phyloP scores from a whole-genome alignment of 805 yeast genomes.

The Kuraishia borneana region DNA sequence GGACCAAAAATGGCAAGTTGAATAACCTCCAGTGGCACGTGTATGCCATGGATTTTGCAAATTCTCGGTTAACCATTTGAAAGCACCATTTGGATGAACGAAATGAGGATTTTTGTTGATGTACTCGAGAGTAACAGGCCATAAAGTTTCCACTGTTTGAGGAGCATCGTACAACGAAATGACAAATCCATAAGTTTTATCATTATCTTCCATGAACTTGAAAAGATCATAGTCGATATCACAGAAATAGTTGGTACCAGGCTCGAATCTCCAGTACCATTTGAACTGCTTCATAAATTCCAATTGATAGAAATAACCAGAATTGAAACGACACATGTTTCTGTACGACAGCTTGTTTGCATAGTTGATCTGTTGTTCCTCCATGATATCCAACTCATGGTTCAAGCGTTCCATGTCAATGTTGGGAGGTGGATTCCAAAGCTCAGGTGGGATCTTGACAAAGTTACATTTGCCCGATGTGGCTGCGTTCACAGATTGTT shows the following conservation, averaged over 20 bases:
- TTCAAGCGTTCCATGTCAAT: slow-evolving; percentile 30
- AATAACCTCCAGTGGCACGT: slow-evolving; percentile 41
- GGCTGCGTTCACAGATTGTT: slow-evolving; percentile 25
- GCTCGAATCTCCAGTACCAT: slow-evolving; percentile 93
- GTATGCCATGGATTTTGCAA: slow-evolving; percentile 42
- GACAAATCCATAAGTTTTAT: slow-evolving; percentile 67
- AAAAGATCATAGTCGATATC: slow-evolving; percentile 73
- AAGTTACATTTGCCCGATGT: slow-evolving; percentile 17
- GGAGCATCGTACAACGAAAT: slow-evolving; percentile 58
- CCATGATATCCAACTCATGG: slow-evolving; percentile 11
- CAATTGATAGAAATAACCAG: slow-evolving; percentile 77
- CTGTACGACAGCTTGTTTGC: slow-evolving; percentile 71
- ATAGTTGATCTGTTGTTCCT: slow-evolving; percentile 46
- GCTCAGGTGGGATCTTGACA: slow-evolving; percentile 23
- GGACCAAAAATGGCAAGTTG: slow-evolving; percentile 84
- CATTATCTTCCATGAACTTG: slow-evolving; percentile 68
- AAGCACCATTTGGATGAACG: slow-evolving; percentile 47
- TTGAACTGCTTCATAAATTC: slow-evolving; percentile 55
- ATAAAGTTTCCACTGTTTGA: slow-evolving; percentile 59
- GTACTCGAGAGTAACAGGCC: slow-evolving; percentile 64
- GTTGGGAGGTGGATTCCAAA: slow-evolving; percentile 50
- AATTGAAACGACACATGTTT: slow-evolving; percentile 84
- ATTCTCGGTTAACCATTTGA: slow-evolving; percentile 66
- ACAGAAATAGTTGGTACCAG: slow-evolving; percentile 63
- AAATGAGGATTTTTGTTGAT: slow-evolving; percentile 46